Conservation (phyloP, 2,329 filamentous ascomycete genomes). For the Raffaelea arxii region DNA sequence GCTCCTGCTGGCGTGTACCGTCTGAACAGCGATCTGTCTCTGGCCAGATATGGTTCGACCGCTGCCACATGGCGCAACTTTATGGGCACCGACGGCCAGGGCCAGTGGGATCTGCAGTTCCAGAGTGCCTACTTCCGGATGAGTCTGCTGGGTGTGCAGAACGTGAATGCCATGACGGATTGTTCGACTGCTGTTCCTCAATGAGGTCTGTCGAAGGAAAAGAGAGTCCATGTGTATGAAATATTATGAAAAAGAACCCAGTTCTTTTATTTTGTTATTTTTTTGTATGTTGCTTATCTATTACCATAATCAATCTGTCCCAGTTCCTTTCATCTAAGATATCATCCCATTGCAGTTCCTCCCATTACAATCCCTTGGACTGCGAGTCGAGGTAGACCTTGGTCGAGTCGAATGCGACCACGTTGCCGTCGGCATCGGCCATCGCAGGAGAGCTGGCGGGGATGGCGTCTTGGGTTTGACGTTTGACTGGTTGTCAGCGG, state of each 20-base stretch:
- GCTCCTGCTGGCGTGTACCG: slow-evolving; percentile 22
- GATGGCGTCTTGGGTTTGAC: slow-evolving; percentile 15
- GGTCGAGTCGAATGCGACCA: slow-evolving; percentile 32
- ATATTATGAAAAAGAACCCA: too few species aligned
- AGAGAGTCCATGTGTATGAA: too few species aligned
- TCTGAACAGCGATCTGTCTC: slow-evolving; percentile 30
- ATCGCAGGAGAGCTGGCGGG: slow-evolving; percentile 33
- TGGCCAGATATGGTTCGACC: slow-evolving; percentile 27
- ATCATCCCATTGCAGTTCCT: too few species aligned
- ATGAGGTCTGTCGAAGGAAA: neutral
- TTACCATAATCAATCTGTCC: too few species aligned
- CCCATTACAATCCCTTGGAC: slow-evolving; percentile 24
- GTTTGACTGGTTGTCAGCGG: neutral
- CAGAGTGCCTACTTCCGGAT: slow-evolving; percentile 41
- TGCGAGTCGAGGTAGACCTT: slow-evolving; percentile 31
- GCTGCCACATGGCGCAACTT: slow-evolving; percentile 28
- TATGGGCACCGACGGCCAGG: slow-evolving; percentile 21
- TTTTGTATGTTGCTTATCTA: too few species aligned
- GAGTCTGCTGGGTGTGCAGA: slow-evolving; percentile 43
- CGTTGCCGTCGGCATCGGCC: slow-evolving; percentile 32
- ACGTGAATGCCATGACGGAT: slow-evolving; percentile 45
- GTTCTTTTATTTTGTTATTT: too few species aligned
- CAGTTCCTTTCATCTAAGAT: too few species aligned
- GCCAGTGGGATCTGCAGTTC: slow-evolving; percentile 26
- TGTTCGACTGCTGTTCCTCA: slow-evolving; percentile 28